These are phyloP conservation scores for Digitaria exilis DNA, from an alignment of 202 grass and related monocot genomes.

Conservation along the genomic window DNA sequence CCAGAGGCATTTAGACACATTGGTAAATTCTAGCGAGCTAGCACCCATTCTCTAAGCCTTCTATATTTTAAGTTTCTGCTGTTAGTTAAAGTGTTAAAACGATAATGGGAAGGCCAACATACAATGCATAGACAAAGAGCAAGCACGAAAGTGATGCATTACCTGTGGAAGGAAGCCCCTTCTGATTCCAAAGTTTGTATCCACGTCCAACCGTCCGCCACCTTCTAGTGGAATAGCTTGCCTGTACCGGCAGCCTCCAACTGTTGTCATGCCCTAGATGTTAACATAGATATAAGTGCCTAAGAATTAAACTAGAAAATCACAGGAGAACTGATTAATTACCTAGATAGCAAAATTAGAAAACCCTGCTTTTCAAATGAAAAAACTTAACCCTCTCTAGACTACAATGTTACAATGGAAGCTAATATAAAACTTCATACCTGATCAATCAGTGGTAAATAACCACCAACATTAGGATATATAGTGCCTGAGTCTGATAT, in stretches of 20 bases:
- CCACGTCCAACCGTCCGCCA: constrained; percentile 51
- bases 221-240: constrained; percentile 65
- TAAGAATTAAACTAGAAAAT: constrained; percentile 12
- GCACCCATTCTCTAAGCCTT: background rate
- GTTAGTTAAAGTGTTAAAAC: background rate
- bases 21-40: background rate
- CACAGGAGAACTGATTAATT: background rate
- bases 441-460: constrained; percentile 81
- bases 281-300: constrained; percentile 31
- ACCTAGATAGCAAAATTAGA: background rate
- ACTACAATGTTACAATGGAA: background rate
- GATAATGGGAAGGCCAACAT: background rate
- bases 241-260: constrained; percentile 63
- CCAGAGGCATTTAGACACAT: constrained; percentile 5
- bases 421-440: constrained; percentile 30
- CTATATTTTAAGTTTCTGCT: background rate
- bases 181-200: constrained; percentile 64
- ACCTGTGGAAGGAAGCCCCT: constrained; percentile 80
- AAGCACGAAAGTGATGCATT: background rate
- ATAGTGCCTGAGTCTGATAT: constrained; percentile 64
- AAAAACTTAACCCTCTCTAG: background rate
- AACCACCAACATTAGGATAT: constrained; percentile 68
- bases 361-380: no score
- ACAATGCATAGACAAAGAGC: background rate
- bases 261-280: constrained; percentile 58